Evolutionary conservation across 768 basidiomycete genomes (phyloP).

Genomic region (Fomitopsis serialis): DNA sequence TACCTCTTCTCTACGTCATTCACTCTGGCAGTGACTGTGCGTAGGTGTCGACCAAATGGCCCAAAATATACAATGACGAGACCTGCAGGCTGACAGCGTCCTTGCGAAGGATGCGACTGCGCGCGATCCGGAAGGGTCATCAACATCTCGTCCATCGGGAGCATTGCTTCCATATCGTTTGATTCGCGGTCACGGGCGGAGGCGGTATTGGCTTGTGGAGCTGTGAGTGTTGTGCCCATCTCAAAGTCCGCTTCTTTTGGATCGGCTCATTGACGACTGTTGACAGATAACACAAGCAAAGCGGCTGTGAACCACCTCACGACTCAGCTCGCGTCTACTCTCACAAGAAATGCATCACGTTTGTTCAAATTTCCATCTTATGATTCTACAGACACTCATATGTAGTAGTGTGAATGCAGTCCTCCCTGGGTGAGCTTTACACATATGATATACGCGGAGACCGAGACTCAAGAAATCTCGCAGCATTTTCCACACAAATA

Average conservation of each 20-base stretch:
- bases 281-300: slow-evolving; percentile 72
- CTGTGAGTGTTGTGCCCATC: slow-evolving; percentile 51
- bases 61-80: too few species aligned
- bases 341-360: slow-evolving; percentile 62
- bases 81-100: slow-evolving; percentile 46
- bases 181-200: slow-evolving; percentile 38
- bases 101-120: slow-evolving; percentile 59
- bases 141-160: slow-evolving; percentile 74
- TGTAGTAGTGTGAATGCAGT: slow-evolving; percentile 76
- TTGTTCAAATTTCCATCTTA: slow-evolving; percentile 2
- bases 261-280: not conserved
- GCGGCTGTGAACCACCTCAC: slow-evolving; percentile 87
- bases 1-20: not conserved
- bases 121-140: slow-evolving; percentile 71
- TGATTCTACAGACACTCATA: not conserved
- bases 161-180: slow-evolving; percentile 48
- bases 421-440: slow-evolving; percentile 57
- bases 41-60: slow-evolving; percentile 25
- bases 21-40: slow-evolving; percentile 64
- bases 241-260: not conserved
- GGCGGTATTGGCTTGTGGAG: slow-evolving; percentile 68
- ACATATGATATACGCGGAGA: not conserved
- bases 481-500: slow-evolving; percentile 77
- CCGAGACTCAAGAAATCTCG: not conserved
- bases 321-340: slow-evolving; percentile 60